Conservation (phyloP, 192 early-diverging fungal species). For the Linderina pennispora region DNA sequence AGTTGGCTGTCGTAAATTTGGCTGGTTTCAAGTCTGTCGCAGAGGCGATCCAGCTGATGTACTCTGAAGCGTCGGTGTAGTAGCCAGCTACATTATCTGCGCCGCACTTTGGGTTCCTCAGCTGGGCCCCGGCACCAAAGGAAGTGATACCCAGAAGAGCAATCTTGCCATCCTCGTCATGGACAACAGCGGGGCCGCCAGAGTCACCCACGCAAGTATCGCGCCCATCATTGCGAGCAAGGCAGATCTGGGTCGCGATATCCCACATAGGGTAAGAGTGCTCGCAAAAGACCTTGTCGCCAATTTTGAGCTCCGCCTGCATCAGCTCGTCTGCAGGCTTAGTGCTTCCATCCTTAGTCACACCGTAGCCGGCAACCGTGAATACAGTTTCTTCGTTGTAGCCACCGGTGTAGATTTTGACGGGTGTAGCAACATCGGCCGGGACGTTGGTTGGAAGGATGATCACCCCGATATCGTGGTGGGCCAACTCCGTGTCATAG, state of each 20-base stretch:
- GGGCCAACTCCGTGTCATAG: slow-evolving; percentile 5
- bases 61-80: too few species aligned
- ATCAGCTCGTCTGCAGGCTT: slow-evolving; percentile 13
- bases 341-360: slow-evolving; percentile 3
- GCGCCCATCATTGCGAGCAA: background rate
- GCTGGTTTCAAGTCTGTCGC: too few species aligned
- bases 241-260: background rate
- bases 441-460: slow-evolving; percentile 14
- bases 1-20: too few species aligned
- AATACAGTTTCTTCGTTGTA: background rate
- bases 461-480: slow-evolving; percentile 32
- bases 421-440: slow-evolving; percentile 2
- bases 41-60: too few species aligned
- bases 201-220: background rate
- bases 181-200: too few species aligned
- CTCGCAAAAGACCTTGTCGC: slow-evolving; percentile 10
- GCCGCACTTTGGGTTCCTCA: too few species aligned
- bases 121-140: too few species aligned
- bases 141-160: too few species aligned
- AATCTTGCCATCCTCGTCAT: too few species aligned
- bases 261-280: slow-evolving; percentile 4
- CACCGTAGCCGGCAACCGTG: slow-evolving; percentile 29
- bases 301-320: slow-evolving; percentile 14
- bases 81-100: too few species aligned
- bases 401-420: slow-evolving; percentile 12